Evolutionary conservation across 2,329 filamentous ascomycete species (phyloP).

Genomic region (Aspergillus tubingensis): DNA sequence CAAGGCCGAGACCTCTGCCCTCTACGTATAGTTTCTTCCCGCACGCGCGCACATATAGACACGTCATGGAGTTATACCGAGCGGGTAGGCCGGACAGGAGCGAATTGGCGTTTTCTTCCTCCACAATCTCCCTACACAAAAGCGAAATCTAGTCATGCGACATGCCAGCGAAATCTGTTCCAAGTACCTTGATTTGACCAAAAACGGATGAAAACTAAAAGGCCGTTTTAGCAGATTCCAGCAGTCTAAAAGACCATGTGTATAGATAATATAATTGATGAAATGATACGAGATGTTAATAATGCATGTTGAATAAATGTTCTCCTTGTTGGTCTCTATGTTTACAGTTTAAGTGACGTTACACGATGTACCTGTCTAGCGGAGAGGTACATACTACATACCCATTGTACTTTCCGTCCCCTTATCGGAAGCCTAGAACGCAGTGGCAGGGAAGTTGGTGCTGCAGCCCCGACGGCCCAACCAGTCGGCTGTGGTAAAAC

Average conservation of each 20-base stretch:
- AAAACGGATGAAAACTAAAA: neutral
- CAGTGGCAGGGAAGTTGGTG: neutral
- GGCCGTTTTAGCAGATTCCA: neutral
- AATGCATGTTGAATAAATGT: neutral
- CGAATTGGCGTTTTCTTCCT: neutral
- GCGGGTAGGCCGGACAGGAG: neutral
- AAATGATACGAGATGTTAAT: neutral
- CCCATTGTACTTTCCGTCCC: neutral
- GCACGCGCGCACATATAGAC: neutral
- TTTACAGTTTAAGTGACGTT: too few species aligned
- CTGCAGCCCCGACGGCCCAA: neutral
- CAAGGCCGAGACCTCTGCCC: constrained; percentile 41
- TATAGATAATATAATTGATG: neutral
- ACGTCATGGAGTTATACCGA: neutral
- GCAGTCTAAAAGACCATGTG: neutral
- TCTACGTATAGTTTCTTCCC: constrained; percentile 38
- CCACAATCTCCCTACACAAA: neutral
- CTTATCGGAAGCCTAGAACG: too few species aligned
- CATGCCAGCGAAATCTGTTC: neutral
- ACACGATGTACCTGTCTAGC: too few species aligned
- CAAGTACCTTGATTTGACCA: neutral
- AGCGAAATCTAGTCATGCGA: neutral
- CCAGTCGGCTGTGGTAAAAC: neutral
- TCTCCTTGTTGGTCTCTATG: neutral
- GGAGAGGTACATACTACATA: too few species aligned